Conservation (phyloP, 345 rosid genomes). For the Brassica cretica region DNA sequence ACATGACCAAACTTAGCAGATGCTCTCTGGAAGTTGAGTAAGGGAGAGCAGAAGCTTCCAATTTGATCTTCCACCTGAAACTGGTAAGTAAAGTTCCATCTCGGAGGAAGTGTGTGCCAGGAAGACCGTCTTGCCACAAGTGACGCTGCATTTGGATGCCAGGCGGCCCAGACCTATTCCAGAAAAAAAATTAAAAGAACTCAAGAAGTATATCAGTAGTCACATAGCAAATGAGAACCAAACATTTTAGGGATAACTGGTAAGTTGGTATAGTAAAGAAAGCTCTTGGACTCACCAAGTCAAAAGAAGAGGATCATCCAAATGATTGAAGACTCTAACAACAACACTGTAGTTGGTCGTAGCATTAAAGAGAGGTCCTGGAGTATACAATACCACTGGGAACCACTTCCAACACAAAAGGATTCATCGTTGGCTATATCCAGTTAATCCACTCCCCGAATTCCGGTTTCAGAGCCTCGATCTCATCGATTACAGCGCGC, state of each 20-base stretch:
- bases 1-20: background rate
- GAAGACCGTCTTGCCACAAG: background rate
- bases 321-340: background rate
- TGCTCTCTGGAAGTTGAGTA: background rate
- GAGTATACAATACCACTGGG: background rate
- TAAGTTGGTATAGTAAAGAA: background rate
- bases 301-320: background rate
- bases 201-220: background rate
- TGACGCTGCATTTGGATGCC: background rate
- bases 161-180: background rate
- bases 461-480: slow-evolving; percentile 37
- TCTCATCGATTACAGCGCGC: no score
- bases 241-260: background rate
- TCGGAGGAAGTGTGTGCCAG: background rate
- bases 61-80: background rate
- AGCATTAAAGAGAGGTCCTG: background rate
- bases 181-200: background rate
- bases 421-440: slow-evolving; percentile 43
- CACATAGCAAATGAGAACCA: background rate
- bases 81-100: background rate
- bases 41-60: background rate
- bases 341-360: background rate
- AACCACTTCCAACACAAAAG: slow-evolving; percentile 42
- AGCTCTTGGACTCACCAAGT: background rate
- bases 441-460: slow-evolving; percentile 54